phyloP scores from a whole-genome alignment of 495 filamentous ascomycete species.

The Choiromyces venosus region DNA sequence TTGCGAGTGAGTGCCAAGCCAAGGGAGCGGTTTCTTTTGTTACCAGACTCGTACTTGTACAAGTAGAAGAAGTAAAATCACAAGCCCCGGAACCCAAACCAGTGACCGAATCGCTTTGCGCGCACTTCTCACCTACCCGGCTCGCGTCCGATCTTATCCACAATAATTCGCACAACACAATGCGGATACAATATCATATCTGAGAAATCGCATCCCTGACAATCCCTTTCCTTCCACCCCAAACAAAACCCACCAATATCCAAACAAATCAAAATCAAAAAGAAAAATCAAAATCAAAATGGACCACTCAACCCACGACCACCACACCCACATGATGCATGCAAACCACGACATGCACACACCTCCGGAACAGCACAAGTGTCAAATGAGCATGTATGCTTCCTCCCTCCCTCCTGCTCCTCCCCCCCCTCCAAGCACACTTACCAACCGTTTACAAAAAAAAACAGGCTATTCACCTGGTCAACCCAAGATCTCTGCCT shows the following conservation, averaged over 20 bases:
- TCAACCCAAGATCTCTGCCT: slow-evolving; percentile 86
- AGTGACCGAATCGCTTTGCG: background rate
- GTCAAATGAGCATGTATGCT: slow-evolving; percentile 69
- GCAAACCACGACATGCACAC: slow-evolving; percentile 47
- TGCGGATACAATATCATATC: background rate
- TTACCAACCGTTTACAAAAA: no score
- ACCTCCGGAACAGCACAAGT: slow-evolving; percentile 48
- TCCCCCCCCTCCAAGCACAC: slow-evolving; percentile 9
- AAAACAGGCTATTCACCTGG: slow-evolving; percentile 96
- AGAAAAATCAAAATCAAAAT: slow-evolving; percentile 38
- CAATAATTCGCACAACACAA: background rate
- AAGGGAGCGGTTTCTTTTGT: no score
- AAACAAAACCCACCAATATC: background rate
- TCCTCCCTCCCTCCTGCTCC: slow-evolving; percentile 33
- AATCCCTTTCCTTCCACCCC: background rate
- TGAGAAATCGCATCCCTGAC: background rate
- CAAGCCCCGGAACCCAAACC: background rate
- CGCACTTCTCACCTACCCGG: background rate
- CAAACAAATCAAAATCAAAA: background rate
- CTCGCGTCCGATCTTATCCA: no score
- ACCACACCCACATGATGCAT: slow-evolving; percentile 53
- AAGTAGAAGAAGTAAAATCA: no score
- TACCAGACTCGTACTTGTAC: no score
- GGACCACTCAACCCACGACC: slow-evolving; percentile 47
- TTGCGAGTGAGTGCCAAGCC: no score